Percentiles rank a stretch among this genome's conserved stretches.
phyloP scores from a whole-genome alignment of 306 rosid genomes.

The Leucaena leucocephala region DNA sequence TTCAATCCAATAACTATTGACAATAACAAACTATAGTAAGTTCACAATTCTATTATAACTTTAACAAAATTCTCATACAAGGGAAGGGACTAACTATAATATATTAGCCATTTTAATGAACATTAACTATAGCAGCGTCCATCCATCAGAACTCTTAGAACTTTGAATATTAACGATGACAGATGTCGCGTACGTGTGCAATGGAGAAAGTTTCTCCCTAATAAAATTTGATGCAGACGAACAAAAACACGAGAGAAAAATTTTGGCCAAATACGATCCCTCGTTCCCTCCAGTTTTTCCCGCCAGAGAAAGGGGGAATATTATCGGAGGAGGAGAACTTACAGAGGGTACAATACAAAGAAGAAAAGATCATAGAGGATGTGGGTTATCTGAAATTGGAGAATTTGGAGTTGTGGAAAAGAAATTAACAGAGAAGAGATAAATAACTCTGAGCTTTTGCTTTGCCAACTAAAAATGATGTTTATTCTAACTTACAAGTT shows the following conservation, averaged over 20 bases:
- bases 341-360: background rate
- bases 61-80: too few species aligned
- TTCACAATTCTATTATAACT: too few species aligned
- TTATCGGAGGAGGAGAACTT: background rate
- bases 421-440: background rate
- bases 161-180: too few species aligned
- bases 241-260: background rate
- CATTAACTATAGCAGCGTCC: too few species aligned
- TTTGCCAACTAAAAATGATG: background rate
- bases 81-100: too few species aligned
- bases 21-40: too few species aligned
- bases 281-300: slow-evolving; percentile 38
- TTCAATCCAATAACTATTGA: too few species aligned
- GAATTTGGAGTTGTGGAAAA: background rate
- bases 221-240: too few species aligned
- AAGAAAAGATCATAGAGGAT: slow-evolving; percentile 1
- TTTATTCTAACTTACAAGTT: background rate
- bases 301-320: background rate
- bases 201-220: too few species aligned
- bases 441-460: background rate
- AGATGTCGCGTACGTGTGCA: too few species aligned
- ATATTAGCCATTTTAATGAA: too few species aligned
- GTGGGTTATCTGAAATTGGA: background rate
- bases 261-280: background rate
- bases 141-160: too few species aligned